phyloP scores from a whole-genome alignment of 2,329 filamentous ascomycete species.

The Acarospora socialis region DNA sequence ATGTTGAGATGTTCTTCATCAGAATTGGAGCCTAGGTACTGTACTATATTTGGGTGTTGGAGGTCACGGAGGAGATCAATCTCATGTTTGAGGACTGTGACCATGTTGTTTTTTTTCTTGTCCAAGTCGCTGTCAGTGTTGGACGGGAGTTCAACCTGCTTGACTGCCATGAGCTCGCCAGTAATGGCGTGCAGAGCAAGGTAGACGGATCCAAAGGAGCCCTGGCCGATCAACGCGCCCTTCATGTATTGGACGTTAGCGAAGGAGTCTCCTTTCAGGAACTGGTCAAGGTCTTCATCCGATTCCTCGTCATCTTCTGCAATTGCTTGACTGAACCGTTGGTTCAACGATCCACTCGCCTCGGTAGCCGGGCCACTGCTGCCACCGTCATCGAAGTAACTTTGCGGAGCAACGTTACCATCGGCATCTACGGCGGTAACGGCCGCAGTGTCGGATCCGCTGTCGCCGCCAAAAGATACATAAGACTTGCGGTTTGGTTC shows the following conservation, averaged over 20 bases:
- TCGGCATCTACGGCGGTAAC: conserved; percentile 66
- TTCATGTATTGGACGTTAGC: conserved; percentile 99
- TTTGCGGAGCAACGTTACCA: conserved; percentile 53
- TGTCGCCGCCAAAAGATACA: conserved; percentile 67
- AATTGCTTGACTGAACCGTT: conserved; percentile 68
- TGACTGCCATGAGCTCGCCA: conserved; percentile 92
- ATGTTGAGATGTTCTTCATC: conserved; percentile 91
- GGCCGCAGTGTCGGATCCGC: conserved; percentile 46
- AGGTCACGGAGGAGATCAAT: conserved; percentile 88
- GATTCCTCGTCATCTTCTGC: conserved; percentile 83
- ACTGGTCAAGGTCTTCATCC: conserved; percentile 78
- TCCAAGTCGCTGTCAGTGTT: conserved; percentile 61
- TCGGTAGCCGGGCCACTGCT: conserved; percentile 52
- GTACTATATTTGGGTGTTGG: conserved; percentile 93
- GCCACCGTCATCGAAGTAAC: conserved; percentile 71
- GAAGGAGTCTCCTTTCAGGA: conserved; percentile 85
- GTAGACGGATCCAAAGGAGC: conserved; percentile 92
- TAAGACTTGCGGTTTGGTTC: conserved; percentile 91
- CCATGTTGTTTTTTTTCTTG: conserved; percentile 92
- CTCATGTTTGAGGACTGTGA: conserved; percentile 90
- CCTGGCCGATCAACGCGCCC: conserved; percentile 89
- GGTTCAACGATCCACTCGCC: conserved; percentile 57
- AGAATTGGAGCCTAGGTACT: conserved; percentile 89
- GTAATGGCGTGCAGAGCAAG: conserved; percentile 90
- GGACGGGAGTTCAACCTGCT: conserved; percentile 87